Conservation (phyloP, 768 basidiomycete genomes). For the Lactarius pseudohatsudake region DNA sequence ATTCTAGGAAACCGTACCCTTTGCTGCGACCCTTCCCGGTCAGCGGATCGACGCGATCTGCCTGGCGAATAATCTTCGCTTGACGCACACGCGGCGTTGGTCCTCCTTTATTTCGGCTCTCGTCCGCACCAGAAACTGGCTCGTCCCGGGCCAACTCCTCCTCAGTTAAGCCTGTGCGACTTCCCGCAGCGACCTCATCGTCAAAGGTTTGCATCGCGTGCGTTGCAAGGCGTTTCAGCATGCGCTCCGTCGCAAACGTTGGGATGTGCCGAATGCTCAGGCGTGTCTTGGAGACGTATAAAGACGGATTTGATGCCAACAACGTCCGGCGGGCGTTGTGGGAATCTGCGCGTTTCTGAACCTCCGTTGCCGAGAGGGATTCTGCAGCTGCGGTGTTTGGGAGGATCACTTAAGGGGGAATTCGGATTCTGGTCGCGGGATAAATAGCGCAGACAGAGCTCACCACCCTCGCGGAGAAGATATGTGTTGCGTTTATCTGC, state of each 20-base stretch:
- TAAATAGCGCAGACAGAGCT: constrained; percentile 32
- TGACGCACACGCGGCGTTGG: constrained; percentile 48
- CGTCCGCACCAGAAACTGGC: constrained; percentile 32
- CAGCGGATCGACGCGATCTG: constrained; percentile 84
- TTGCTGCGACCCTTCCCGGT: constrained; percentile 86
- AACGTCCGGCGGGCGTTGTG: constrained; percentile 83
- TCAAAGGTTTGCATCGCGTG: constrained; percentile 82
- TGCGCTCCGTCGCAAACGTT: constrained; percentile 83
- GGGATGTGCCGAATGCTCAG: constrained; percentile 94
- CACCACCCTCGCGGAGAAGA: constrained; percentile 93
- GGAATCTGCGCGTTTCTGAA: constrained; percentile 82
- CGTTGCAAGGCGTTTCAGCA: constrained; percentile 82
- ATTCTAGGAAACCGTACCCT: constrained; percentile 95
- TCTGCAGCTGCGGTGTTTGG: constrained; percentile 82
- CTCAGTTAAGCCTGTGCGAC: constrained; percentile 56
- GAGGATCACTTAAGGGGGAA: constrained; percentile 66
- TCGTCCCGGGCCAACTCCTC: constrained; percentile 61
- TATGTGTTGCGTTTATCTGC: constrained; percentile 96
- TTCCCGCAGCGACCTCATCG: constrained; percentile 64
- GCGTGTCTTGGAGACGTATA: constrained; percentile 93
- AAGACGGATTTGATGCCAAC: constrained; percentile 86
- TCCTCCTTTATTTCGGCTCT: constrained; percentile 34
- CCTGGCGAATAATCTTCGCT: constrained; percentile 87
- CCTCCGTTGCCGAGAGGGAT: constrained; percentile 65
- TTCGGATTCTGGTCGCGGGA: background rate